Conservation (phyloP, 371 early-diverging fungal species). For the Apophysomyces elegans region DNA sequence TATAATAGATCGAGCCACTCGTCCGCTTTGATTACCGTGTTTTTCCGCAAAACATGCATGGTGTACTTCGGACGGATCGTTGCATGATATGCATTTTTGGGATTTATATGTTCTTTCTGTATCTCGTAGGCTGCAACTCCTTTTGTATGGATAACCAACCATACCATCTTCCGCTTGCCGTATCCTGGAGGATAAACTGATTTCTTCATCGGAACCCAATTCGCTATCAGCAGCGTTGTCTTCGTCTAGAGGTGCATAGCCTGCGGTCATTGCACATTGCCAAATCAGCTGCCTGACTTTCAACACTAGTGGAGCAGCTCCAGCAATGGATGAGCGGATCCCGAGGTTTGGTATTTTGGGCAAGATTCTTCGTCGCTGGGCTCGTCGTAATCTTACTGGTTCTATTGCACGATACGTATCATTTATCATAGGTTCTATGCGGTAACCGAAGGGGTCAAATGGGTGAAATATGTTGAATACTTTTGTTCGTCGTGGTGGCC, state of each 20-base stretch:
- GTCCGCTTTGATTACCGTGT: too few relatives aligned
- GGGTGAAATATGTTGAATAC: slow-evolving; percentile 72
- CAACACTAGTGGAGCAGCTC: slow-evolving; percentile 26
- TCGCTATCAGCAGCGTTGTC: not conserved
- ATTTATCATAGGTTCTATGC: slow-evolving; percentile 70
- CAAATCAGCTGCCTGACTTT: slow-evolving; percentile 21
- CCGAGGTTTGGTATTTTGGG: slow-evolving; percentile 38
- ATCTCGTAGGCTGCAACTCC: too few relatives aligned
- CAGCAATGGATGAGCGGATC: slow-evolving; percentile 32
- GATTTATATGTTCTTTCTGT: too few relatives aligned
- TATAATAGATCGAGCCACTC: too few relatives aligned
- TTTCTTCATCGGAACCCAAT: not conserved
- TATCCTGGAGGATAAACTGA: too few relatives aligned
- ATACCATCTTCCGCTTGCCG: too few relatives aligned
- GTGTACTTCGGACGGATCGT: too few relatives aligned
- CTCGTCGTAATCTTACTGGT: slow-evolving; percentile 42
- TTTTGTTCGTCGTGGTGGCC: slow-evolving; percentile 54
- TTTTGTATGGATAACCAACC: too few relatives aligned
- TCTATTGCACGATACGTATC: slow-evolving; percentile 53
- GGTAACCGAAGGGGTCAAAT: slow-evolving; percentile 73
- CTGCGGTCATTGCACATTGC: slow-evolving; percentile 19
- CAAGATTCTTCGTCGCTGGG: slow-evolving; percentile 20
- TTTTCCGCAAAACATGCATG: too few relatives aligned
- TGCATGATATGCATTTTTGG: too few relatives aligned
- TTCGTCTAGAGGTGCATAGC: not conserved